These are phyloP conservation scores for Carex parvula DNA, from an alignment of 176 grass and related monocot species.

Conservation along the genomic window DNA sequence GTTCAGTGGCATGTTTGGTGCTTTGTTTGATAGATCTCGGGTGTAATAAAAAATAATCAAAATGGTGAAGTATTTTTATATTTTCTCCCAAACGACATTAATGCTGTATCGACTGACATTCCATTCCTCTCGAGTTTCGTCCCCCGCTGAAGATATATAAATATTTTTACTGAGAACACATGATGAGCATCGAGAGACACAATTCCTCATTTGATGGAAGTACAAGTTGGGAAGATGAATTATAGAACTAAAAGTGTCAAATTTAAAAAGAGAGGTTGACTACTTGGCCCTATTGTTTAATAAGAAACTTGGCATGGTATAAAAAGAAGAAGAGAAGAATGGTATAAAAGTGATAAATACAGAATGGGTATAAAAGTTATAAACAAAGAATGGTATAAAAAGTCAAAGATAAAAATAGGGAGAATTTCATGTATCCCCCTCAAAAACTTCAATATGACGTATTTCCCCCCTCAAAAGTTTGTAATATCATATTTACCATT, in stretches of 20 bases:
- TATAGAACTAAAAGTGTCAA: background rate
- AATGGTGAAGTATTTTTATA: background rate
- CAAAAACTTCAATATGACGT: too few species aligned
- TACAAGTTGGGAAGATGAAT: background rate
- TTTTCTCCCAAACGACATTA: background rate
- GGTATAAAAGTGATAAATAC: too few species aligned
- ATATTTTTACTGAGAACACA: background rate
- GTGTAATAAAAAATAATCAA: conserved; percentile 9
- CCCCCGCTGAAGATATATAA: background rate
- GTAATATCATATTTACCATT: too few species aligned
- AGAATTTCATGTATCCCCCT: too few species aligned
- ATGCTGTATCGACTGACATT: background rate
- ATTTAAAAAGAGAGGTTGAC: background rate
- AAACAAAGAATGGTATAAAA: too few species aligned
- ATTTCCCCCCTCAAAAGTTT: too few species aligned
- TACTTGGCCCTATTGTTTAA: background rate
- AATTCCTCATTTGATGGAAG: background rate
- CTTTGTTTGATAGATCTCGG: background rate
- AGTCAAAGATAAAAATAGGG: too few species aligned
- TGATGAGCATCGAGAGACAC: background rate
- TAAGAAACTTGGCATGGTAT: background rate
- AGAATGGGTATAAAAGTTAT: too few species aligned
- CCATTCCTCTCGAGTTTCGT: background rate
- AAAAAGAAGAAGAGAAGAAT: background rate
- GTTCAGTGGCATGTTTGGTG: background rate